A percentile compares a stretch with the other conserved stretches of the same genome.
phyloP scores from a whole-genome alignment of 78 protist genomes.

The Chrysochromulina tobinii region DNA sequence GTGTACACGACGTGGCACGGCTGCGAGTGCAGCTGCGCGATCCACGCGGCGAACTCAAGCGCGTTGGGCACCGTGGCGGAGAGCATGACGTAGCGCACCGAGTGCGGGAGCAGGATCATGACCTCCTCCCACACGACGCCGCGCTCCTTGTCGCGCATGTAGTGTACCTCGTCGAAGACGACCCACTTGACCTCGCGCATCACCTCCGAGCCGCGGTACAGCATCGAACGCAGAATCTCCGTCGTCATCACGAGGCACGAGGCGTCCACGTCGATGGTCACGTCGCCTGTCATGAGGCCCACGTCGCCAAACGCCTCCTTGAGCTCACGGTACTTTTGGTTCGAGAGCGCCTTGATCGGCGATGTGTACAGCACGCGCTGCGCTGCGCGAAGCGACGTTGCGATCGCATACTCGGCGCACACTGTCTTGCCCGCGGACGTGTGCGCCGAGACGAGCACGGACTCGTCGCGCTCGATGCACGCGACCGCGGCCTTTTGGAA shows the following conservation, averaged over 20 bases:
- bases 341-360: slow-evolving; percentile 87
- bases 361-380: slow-evolving; percentile 81
- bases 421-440: slow-evolving; percentile 99
- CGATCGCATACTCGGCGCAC: slow-evolving; percentile 91
- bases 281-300: slow-evolving; percentile 85
- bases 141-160: slow-evolving; percentile 79
- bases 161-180: slow-evolving; percentile 91
- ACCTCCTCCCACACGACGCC: slow-evolving; percentile 97
- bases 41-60: slow-evolving; percentile 86
- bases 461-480: slow-evolving; percentile 4
- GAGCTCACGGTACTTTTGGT: slow-evolving; percentile 68
- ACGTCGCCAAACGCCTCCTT: slow-evolving; percentile 59
- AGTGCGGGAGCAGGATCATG: slow-evolving; percentile 76
- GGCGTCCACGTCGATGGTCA: slow-evolving; percentile 71
- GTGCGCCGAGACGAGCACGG: slow-evolving; percentile 95
- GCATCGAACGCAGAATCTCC: slow-evolving; percentile 94
- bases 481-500: slow-evolving; percentile 45
- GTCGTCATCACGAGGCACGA: slow-evolving; percentile 78
- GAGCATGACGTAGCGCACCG: slow-evolving; percentile 71
- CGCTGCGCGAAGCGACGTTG: slow-evolving; percentile 64
- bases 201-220: slow-evolving; percentile 92
- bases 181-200: slow-evolving; percentile 87
- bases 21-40: slow-evolving; percentile 53
- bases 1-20: slow-evolving; percentile 86
- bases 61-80: slow-evolving; percentile 89